Percentiles rank a stretch among this genome's conserved stretches.
These are phyloP conservation scores for Eimeria tenella DNA, from an alignment of 169 alveolate species.

Conservation along the genomic window DNA sequence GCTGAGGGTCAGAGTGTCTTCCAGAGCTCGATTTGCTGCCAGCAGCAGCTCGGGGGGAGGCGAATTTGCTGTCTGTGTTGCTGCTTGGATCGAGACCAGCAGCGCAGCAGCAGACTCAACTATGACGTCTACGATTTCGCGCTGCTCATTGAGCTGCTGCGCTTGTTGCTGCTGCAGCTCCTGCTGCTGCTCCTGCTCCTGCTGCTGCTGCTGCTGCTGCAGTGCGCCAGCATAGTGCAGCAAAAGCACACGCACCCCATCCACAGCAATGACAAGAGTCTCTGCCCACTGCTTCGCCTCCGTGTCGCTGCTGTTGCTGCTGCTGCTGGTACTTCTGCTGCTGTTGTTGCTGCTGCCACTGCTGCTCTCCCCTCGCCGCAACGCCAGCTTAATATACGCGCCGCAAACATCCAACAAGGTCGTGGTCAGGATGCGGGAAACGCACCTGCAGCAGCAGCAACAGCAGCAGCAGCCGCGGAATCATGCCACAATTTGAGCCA, in stretches of 20 bases:
- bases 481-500: background rate
- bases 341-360: conserved; percentile 1
- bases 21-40: conserved; percentile 20
- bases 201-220: conserved; percentile 64
- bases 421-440: conserved; percentile 10
- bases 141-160: background rate
- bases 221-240: conserved; percentile 42
- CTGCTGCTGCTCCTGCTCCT: conserved; percentile 34
- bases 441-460: conserved; percentile 51
- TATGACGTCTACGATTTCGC: background rate
- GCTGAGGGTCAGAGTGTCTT: conserved; percentile 3
- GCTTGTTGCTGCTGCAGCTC: conserved; percentile 51
- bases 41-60: conserved; percentile 25
- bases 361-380: background rate
- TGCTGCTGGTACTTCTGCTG: conserved; percentile 9
- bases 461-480: background rate
- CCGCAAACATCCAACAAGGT: conserved; percentile 28
- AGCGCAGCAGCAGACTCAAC: conserved; percentile 50
- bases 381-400: background rate
- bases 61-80: background rate
- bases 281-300: conserved; percentile 44
- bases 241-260: conserved; percentile 63
- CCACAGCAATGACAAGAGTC: conserved; percentile 39
- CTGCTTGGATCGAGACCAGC: conserved; percentile 33
- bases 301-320: background rate